These are phyloP conservation scores for Obba rivulosa DNA, from an alignment of 768 basidiomycete genomes.

Conservation along the genomic window DNA sequence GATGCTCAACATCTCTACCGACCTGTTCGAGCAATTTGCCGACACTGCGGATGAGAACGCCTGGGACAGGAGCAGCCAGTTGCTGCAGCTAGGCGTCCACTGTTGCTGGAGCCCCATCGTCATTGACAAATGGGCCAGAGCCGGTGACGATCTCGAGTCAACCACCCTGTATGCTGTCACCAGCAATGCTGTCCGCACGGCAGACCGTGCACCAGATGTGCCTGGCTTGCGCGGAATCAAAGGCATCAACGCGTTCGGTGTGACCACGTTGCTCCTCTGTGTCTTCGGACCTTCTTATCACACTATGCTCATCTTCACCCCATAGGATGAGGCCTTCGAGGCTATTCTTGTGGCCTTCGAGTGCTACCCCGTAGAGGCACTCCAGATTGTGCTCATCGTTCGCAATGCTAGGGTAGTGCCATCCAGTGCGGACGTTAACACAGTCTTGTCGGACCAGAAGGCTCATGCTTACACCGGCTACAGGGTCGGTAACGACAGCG, in stretches of 20 bases:
- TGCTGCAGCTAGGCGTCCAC: constrained; percentile 46
- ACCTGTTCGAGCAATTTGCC: constrained; percentile 5
- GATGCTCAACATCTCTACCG: constrained; percentile 20
- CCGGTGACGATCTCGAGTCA: constrained; percentile 4
- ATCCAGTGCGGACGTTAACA: background rate
- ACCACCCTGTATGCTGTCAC: constrained; percentile 3
- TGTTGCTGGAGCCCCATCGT: constrained; percentile 45
- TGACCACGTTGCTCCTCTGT: constrained; percentile 19
- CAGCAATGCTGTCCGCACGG: constrained; percentile 22
- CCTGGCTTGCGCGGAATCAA: constrained; percentile 19
- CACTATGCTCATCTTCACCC: constrained; percentile 26
- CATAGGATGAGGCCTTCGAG: background rate
- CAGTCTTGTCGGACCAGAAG: constrained; percentile 1
- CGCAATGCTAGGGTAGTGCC: background rate
- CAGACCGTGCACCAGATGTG: constrained; percentile 42
- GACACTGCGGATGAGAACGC: background rate
- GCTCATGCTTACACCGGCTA: constrained; percentile 7
- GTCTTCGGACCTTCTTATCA: constrained; percentile 21
- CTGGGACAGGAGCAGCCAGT: constrained; percentile 5
- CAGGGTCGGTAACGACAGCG: background rate
- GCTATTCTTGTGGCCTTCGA: background rate
- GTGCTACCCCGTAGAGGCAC: background rate
- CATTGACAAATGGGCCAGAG: constrained; percentile 26
- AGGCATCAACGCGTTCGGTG: background rate
- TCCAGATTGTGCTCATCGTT: background rate